phyloP scores from a whole-genome alignment of 2,329 filamentous ascomycete genomes.

The Lomentospora prolificans region DNA sequence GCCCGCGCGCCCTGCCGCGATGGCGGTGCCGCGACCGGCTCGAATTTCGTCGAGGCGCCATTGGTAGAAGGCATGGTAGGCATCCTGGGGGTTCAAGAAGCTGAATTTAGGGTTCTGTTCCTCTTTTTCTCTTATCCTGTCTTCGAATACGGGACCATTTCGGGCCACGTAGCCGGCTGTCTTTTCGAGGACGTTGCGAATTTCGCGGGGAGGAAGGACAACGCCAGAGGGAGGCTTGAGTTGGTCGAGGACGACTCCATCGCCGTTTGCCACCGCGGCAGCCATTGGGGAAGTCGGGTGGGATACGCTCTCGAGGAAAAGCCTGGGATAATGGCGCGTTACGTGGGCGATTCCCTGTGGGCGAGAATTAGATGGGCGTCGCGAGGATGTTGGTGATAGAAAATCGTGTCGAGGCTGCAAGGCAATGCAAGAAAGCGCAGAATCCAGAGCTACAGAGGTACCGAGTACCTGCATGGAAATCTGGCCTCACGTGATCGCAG shows the following conservation, averaged over 20 bases:
- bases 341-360: neutral
- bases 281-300: neutral
- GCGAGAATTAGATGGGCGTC: neutral
- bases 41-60: conserved; percentile 85
- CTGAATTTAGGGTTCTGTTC: conserved; percentile 80
- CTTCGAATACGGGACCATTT: conserved; percentile 62
- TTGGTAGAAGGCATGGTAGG: conserved; percentile 79
- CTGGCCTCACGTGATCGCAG: neutral
- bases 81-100: conserved; percentile 70
- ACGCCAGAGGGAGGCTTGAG: conserved; percentile 74
- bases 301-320: neutral
- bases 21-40: conserved; percentile 68
- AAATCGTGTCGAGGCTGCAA: neutral
- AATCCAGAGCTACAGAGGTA: neutral
- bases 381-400: neutral
- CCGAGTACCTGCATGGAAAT: too few species aligned
- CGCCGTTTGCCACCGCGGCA: conserved; percentile 15
- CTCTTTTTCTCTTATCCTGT: conserved; percentile 78
- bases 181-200: conserved; percentile 80
- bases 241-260: conserved; percentile 48
- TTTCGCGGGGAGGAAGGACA: conserved; percentile 81
- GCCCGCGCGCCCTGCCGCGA: conserved; percentile 64
- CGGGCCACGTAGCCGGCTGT: conserved; percentile 83
- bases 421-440: neutral
- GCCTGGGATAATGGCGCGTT: neutral